Evolutionary conservation across 768 basidiomycete genomes (phyloP).

Genomic region (Tulasnella sp.): DNA sequence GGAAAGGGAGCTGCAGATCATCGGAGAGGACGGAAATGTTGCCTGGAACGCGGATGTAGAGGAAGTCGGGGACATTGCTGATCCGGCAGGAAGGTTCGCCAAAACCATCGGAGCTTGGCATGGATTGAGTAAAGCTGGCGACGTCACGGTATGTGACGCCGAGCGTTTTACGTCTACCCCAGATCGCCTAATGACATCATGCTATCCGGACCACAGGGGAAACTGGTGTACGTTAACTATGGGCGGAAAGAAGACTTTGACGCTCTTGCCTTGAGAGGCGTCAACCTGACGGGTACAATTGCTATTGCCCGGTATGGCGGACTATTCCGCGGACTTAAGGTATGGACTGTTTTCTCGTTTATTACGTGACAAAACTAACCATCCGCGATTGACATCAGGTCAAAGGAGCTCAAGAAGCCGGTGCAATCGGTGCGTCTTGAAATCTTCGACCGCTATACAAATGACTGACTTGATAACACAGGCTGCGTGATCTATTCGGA

Average conservation of each 20-base stretch:
- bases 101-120: slow-evolving; percentile 75
- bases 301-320: slow-evolving; percentile 49
- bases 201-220: slow-evolving; percentile 28
- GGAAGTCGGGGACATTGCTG: slow-evolving; percentile 61
- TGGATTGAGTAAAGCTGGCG: slow-evolving; percentile 67
- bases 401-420: slow-evolving; percentile 71
- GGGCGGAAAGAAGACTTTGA: slow-evolving; percentile 66
- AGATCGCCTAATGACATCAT: background rate
- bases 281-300: slow-evolving; percentile 65
- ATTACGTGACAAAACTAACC: background rate
- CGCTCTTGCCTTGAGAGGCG: slow-evolving; percentile 48
- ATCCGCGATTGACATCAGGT: slow-evolving; percentile 33
- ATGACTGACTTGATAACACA: background rate
- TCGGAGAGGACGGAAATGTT: slow-evolving; percentile 41
- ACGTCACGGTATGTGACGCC: slow-evolving; percentile 32
- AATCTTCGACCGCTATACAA: background rate
- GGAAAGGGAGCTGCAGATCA: slow-evolving; percentile 53
- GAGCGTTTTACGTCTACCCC: background rate
- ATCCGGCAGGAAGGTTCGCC: slow-evolving; percentile 56
- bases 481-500: slow-evolving; percentile 73
- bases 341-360: slow-evolving; percentile 21
- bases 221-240: slow-evolving; percentile 69
- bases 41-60: slow-evolving; percentile 63
- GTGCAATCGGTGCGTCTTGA: slow-evolving; percentile 40
- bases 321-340: slow-evolving; percentile 79